These are phyloP conservation scores for Gynostemma pentaphyllum DNA, from an alignment of 306 rosid genomes.

Conservation along the genomic window DNA sequence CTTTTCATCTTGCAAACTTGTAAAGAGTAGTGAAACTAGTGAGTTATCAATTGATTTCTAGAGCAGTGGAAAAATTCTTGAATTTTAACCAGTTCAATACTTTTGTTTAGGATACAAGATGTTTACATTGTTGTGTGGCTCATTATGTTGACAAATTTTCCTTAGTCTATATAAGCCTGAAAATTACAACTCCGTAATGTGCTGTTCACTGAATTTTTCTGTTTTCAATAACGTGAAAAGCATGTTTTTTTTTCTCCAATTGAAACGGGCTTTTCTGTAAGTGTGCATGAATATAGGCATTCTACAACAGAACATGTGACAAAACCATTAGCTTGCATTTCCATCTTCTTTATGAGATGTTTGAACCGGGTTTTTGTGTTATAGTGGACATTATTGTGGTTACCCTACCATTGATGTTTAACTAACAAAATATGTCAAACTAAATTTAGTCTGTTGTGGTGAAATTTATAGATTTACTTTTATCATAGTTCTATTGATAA, in stretches of 20 bases:
- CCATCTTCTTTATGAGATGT: too few relatives aligned
- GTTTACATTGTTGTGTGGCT: too few relatives aligned
- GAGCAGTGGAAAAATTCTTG: too few relatives aligned
- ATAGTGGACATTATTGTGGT: not conserved
- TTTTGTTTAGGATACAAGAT: too few relatives aligned
- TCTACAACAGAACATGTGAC: too few relatives aligned
- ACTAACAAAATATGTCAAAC: not conserved
- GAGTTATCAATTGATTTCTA: too few relatives aligned
- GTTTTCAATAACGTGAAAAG: too few relatives aligned
- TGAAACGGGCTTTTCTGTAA: too few relatives aligned
- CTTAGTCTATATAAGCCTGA: not conserved
- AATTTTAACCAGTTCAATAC: too few relatives aligned
- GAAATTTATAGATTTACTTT: not conserved
- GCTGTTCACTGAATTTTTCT: too few relatives aligned
- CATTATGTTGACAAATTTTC: not conserved
- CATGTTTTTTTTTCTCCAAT: not conserved
- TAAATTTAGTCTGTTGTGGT: not conserved
- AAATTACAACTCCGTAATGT: not conserved
- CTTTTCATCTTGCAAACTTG: not conserved
- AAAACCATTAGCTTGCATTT: not conserved
- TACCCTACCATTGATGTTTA: not conserved
- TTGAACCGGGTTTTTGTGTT: too few relatives aligned
- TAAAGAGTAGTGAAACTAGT: not conserved
- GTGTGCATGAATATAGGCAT: too few relatives aligned
- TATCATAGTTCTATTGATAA: not conserved